Evolutionary conservation across 225 moss, liverwort and hornwort genomes (phyloP), one percentile per base, ranked within the genome.

Genomic region (Physcomitrium patens): DNA sequence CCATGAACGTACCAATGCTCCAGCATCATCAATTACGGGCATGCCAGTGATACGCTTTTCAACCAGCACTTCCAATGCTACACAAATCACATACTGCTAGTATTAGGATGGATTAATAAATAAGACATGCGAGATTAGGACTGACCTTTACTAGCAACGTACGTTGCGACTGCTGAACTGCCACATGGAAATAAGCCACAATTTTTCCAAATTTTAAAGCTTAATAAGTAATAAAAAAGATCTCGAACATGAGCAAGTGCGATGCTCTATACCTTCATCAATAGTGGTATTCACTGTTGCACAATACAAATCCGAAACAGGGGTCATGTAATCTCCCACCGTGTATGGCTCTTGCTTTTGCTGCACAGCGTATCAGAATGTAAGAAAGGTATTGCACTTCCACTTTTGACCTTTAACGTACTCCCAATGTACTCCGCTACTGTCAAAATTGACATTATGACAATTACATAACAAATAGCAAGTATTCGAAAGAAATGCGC

Each of bases 1-100:
- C 20, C 42, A 49, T 19, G 43, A 68, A 77, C 77, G 37, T 93
- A 97, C 92, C 87, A 97, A 72, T 13, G 68, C 90, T 13, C 96
- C 94, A 67, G 64, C 44, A 24, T 90, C 91, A 75, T 97, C 89
- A 37, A 84, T 90, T 28, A 97, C 96, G 28, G 96, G 96, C 92
- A 97, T 89, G 65, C 96, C 96, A 53, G 96, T 97, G 22, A 97
- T 90, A 63, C 94, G 81, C 88, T 90, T 87, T 8, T 84, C 88
- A 52, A 97, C 96, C 16, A 97, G 78, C 65, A 90, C 69, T 85
- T 97, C 91, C 77, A 97, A 78, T 41, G 89, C 89, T 89, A 81
- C 51, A 77, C 66, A 63, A 37, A 76, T 47, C 17, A 71, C 22
- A 81, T 20, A 17, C 14, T 66, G 0, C 3, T 75, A 71, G 55